These are phyloP conservation scores for Alloteropsis semialata DNA, from an alignment of 176 grass and related monocot genomes.

Conservation along the genomic window DNA sequence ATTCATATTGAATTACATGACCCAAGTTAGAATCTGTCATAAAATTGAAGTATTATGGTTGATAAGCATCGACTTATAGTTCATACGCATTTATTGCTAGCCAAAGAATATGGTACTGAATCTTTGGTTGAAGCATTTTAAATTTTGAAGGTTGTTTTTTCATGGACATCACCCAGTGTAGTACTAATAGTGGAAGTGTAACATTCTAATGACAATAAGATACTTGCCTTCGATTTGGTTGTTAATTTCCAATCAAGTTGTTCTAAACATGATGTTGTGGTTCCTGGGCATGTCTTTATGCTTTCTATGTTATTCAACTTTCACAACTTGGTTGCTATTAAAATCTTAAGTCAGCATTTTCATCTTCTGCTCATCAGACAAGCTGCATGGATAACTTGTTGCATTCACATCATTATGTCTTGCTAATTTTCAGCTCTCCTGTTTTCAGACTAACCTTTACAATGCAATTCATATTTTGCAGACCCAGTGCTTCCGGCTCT, in stretches of 20 bases:
- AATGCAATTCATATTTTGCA: conserved; percentile 58
- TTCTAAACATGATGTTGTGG: neutral
- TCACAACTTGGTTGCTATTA: neutral
- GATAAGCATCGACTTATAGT: neutral
- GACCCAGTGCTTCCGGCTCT: conserved; percentile 43
- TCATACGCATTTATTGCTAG: neutral
- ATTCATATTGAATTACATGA: neutral
- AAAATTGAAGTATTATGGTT: neutral
- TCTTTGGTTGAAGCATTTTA: conserved; percentile 11
- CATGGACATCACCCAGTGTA: neutral
- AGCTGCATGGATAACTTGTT: neutral
- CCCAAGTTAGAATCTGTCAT: neutral
- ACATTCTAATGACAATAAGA: neutral
- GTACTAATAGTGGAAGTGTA: neutral
- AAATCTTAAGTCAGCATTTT: neutral
- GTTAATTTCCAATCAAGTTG: neutral
- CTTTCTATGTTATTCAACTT: neutral
- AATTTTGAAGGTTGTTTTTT: neutral
- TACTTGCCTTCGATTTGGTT: neutral
- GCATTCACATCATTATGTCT: conserved; percentile 8
- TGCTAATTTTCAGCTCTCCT: neutral
- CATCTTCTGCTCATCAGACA: neutral
- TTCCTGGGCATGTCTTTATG: neutral
- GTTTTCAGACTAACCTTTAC: conserved; percentile 26
- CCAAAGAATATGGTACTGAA: neutral